Evolutionary conservation across 2,329 filamentous ascomycete genomes (phyloP), one percentile per base, ranked within the genome.

Genomic region (Clonostachys byssicola): DNA sequence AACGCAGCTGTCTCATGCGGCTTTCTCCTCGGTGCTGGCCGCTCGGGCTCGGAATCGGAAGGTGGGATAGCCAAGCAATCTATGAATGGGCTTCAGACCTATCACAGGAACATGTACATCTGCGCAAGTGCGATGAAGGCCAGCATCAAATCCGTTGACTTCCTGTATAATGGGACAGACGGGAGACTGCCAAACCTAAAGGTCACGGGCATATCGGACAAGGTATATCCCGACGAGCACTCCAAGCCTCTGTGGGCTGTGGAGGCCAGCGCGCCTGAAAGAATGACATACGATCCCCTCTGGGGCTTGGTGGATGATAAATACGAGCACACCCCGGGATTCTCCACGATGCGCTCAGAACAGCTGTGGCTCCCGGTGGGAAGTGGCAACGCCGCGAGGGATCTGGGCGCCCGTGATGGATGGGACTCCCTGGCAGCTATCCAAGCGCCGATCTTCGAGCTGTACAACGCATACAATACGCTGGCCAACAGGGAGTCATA

Each of bases 71-170:
- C 4, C 3, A 30, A 30, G 9, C 3, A 30, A 30, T 30, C 23
- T 4, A 30, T 30, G 9, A 30, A 30, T 30, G 23, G 23, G 23
- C 23, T 30, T 30, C 23, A 10, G 23, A 30, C 23, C 8, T 30
- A 9, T 30, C 23, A 30, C 23, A 30, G 23, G 9, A 30, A 30
- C 9, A 30, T 77, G 1, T 74, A 75, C 48, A 59, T 62, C 0
- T 78, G 74, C 50, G 70, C 71, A 2, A 65, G 63, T 0, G 56
- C 68, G 0, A 51, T 67, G 5, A 67, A 67, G 43, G 72, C 73
- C 4, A 65, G 61, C 2, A 62, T 78, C 47, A 76, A 76, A 51
- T 70, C 65, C 0, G 70, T 73, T 7, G 56, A 57, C 0, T 75
- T 78, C 50, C 51, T 55, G 3, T 65, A 60, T 51, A 76, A 76